These are phyloP conservation scores for Vitis riparia DNA, from an alignment of 164 flowering plant species.

Conservation along the genomic window DNA sequence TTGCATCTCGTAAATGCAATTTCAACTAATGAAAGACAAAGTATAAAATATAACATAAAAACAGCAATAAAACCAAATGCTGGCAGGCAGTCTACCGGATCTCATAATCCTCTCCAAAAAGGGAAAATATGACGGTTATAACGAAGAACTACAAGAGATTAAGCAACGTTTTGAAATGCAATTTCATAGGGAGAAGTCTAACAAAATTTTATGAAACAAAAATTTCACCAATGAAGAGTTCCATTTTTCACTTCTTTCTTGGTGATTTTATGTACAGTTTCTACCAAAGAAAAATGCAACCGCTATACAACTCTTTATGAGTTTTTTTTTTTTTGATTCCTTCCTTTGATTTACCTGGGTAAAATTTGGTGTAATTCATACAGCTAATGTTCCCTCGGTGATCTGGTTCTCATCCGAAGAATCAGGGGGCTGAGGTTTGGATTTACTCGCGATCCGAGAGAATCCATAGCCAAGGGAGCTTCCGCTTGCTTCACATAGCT, in stretches of 20 bases:
- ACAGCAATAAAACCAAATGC: no score
- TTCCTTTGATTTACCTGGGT: neutral
- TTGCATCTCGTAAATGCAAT: no score
- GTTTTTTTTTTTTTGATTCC: conserved; percentile 1
- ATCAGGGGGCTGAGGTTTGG: conserved; percentile 58
- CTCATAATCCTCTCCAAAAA: no score
- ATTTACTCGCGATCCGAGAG: conserved; percentile 57
- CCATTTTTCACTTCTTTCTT: neutral
- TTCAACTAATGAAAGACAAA: no score
- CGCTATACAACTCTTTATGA: conserved; percentile 4
- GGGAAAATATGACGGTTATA: no score
- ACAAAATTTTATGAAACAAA: neutral
- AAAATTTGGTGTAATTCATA: conserved; percentile 26
- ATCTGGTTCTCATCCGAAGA: conserved; percentile 69
- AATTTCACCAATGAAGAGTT: neutral
- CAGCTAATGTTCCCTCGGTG: conserved; percentile 77
- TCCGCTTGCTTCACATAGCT: conserved; percentile 90
- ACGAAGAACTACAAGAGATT: no score
- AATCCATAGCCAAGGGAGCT: conserved; percentile 96
- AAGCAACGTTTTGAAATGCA: neutral
- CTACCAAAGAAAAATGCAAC: neutral
- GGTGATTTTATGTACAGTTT: conserved; percentile 4
- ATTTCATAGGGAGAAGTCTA: neutral
- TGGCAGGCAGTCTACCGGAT: no score
- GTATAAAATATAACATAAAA: no score